Percentiles rank a stretch among this genome's conserved stretches.
These are phyloP conservation scores for Podila minutissima DNA, from an alignment of 192 early-diverging fungal species.

Conservation along the genomic window DNA sequence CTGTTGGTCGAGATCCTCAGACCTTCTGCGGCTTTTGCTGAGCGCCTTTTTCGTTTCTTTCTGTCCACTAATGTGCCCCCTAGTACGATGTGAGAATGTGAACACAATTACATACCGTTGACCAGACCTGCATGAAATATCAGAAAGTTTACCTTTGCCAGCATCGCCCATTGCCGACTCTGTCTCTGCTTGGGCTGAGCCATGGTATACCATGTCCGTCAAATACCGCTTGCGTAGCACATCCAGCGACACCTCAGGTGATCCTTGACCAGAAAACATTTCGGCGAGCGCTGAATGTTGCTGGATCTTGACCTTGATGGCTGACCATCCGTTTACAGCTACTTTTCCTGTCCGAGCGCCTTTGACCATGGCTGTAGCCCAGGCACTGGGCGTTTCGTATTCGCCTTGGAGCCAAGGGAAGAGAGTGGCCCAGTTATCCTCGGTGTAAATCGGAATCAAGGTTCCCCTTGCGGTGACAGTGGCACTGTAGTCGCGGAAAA, in stretches of 20 bases:
- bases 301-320: constrained; percentile 58
- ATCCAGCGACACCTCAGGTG: constrained; percentile 48
- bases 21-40: constrained; percentile 10
- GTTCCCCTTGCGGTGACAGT: constrained; percentile 45
- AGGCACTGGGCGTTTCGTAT: constrained; percentile 72
- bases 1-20: constrained; percentile 15
- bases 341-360: constrained; percentile 57
- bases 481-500: constrained; percentile 47
- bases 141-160: constrained; percentile 8
- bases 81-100: neutral
- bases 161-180: neutral
- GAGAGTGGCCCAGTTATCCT: constrained; percentile 8
- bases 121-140: too few species aligned
- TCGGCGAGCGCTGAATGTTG: constrained; percentile 24
- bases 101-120: too few species aligned
- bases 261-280: constrained; percentile 30
- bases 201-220: constrained; percentile 29
- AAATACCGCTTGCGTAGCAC: constrained; percentile 48
- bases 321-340: constrained; percentile 74
- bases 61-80: constrained; percentile 9
- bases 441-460: constrained; percentile 32
- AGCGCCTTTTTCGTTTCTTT: constrained; percentile 39
- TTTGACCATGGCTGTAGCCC: constrained; percentile 69
- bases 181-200: neutral
- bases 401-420: constrained; percentile 42